These are phyloP conservation scores for Pezicula carpinea DNA, from an alignment of 2,329 filamentous ascomycete species.

Conservation along the genomic window DNA sequence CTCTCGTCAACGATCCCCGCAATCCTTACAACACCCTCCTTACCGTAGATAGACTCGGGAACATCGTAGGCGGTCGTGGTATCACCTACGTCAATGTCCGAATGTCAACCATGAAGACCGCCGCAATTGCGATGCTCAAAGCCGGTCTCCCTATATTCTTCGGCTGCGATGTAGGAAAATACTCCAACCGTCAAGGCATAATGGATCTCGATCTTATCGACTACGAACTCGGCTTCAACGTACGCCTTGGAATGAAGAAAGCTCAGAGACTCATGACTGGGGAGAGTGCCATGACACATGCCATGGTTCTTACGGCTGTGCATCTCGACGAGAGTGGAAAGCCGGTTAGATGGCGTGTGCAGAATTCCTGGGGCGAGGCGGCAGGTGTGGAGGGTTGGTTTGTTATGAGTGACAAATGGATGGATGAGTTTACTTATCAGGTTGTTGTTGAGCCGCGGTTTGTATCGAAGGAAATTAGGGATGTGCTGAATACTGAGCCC, in stretches of 20 bases:
- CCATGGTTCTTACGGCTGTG: constrained; percentile 86
- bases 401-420: constrained; percentile 80
- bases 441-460: constrained; percentile 74
- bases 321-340: constrained; percentile 65
- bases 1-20: constrained; percentile 80
- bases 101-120: constrained; percentile 65
- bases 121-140: constrained; percentile 72
- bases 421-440: constrained; percentile 81
- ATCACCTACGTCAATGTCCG: constrained; percentile 82
- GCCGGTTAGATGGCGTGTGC: constrained; percentile 74
- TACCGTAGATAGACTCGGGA: constrained; percentile 74
- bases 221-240: constrained; percentile 80
- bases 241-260: constrained; percentile 69
- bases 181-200: constrained; percentile 66
- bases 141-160: constrained; percentile 82
- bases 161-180: constrained; percentile 82
- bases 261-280: constrained; percentile 67
- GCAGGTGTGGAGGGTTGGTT: constrained; percentile 79
- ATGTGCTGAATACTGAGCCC: constrained; percentile 66
- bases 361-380: constrained; percentile 76
- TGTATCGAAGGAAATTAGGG: constrained; percentile 58
- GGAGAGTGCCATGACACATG: constrained; percentile 83
- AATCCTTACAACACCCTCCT: constrained; percentile 69
- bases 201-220: constrained; percentile 77
- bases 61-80: constrained; percentile 70